A percentile compares a stretch with the other conserved stretches of the same genome.
Evolutionary conservation across 2,329 filamentous ascomycete species (phyloP).

Genomic region (Microdochium trichocladiopsis): DNA sequence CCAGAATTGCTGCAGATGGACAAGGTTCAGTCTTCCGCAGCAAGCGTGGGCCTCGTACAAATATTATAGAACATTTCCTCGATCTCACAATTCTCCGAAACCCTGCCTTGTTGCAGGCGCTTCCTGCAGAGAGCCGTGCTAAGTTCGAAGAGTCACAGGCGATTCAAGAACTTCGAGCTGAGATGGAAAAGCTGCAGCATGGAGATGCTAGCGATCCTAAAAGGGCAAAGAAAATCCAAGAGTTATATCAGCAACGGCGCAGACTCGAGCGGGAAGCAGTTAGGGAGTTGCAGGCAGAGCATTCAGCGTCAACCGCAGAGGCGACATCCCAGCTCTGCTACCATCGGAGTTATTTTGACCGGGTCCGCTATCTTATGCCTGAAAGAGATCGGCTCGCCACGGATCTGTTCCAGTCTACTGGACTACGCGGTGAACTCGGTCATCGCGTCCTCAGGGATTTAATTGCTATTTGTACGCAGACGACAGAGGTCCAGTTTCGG

Average conservation of each 20-base stretch:
- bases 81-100: not conserved
- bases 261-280: not conserved
- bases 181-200: not conserved
- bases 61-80: not conserved
- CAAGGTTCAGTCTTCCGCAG: not conserved
- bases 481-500: not conserved
- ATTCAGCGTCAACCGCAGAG: not conserved
- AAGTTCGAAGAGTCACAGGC: not conserved
- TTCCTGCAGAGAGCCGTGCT: not conserved
- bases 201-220: not conserved
- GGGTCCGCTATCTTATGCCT: not conserved
- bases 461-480: not conserved
- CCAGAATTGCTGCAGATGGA: not conserved
- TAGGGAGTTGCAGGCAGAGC: not conserved
- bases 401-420: not conserved
- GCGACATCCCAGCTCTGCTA: not conserved
- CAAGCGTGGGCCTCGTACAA: not conserved
- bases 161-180: not conserved
- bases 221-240: not conserved
- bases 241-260: not conserved
- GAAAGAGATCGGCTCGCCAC: not conserved
- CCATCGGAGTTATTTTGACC: not conserved
- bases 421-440: not conserved
- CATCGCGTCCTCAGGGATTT: not conserved
- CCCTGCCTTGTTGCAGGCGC: not conserved